Conservation (phyloP, 2,329 filamentous ascomycete species). For the Penicillium griseofulvum region DNA sequence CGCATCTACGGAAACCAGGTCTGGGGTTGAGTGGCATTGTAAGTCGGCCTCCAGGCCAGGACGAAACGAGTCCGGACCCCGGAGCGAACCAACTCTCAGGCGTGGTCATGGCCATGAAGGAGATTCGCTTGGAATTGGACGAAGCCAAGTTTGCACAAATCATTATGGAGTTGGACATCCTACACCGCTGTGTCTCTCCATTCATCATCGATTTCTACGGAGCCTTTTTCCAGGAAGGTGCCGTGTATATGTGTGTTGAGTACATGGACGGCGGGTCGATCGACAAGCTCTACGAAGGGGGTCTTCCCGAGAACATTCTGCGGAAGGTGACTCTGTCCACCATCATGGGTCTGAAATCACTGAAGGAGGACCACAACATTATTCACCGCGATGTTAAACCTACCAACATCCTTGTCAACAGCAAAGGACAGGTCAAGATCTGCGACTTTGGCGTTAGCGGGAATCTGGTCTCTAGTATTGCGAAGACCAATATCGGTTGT, state of each 20-base stretch:
- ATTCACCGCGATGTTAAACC: conserved; percentile 98
- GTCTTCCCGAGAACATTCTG: conserved; percentile 83
- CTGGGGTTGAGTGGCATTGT: conserved; percentile 61
- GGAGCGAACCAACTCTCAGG: conserved; percentile 49
- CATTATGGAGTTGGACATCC: conserved; percentile 93
- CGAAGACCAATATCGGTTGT: conserved; percentile 97
- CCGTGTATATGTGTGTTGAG: conserved; percentile 98
- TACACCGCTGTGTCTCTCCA: conserved; percentile 90
- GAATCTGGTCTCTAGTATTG: conserved; percentile 94
- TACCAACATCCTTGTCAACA: conserved; percentile 95
- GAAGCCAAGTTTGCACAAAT: conserved; percentile 97
- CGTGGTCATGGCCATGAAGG: conserved; percentile 97
- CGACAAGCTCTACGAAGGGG: conserved; percentile 89
- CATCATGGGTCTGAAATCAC: conserved; percentile 81
- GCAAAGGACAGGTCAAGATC: conserved; percentile 88
- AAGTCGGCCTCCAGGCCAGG: conserved; percentile 33
- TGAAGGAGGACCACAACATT: conserved; percentile 98
- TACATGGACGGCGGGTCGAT: conserved; percentile 99
- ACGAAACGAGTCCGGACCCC: conserved; percentile 14
- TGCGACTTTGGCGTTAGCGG: conserved; percentile 98
- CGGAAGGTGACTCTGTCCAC: conserved; percentile 89
- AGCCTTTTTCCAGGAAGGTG: conserved; percentile 97
- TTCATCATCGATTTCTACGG: conserved; percentile 99
- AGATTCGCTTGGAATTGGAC: conserved; percentile 91
- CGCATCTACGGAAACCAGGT: conserved; percentile 59